Percentiles rank a stretch among this genome's conserved stretches.
phyloP scores from a whole-genome alignment of 2,329 filamentous ascomycete genomes.

The Bertia moriformis region DNA sequence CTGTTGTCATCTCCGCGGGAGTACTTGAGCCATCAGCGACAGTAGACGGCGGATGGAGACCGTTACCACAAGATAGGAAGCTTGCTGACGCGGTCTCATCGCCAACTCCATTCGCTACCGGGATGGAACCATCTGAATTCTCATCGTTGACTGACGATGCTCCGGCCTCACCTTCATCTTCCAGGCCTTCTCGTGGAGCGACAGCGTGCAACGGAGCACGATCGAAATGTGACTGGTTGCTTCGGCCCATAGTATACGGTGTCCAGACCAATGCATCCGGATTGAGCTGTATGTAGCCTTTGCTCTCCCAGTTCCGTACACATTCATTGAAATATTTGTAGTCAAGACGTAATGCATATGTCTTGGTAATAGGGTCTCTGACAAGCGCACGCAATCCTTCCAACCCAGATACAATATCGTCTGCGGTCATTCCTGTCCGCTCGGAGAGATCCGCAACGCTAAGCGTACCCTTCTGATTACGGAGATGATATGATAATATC shows the following conservation, averaged over 20 bases:
- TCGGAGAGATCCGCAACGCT: slow-evolving; percentile 40
- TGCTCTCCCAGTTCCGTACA: slow-evolving; percentile 75
- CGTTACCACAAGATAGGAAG: not conserved
- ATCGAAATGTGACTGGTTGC: slow-evolving; percentile 69
- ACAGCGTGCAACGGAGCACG: slow-evolving; percentile 42
- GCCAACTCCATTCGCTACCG: not conserved
- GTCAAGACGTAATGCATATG: slow-evolving; percentile 82
- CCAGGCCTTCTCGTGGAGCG: not conserved
- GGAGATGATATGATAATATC: slow-evolving; percentile 43
- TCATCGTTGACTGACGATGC: not conserved
- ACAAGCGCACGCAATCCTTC: slow-evolving; percentile 83
- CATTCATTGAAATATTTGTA: slow-evolving; percentile 74
- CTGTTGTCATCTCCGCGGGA: too few relatives aligned
- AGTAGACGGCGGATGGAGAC: not conserved
- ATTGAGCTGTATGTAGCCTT: slow-evolving; percentile 75
- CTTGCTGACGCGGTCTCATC: not conserved
- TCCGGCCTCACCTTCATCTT: not conserved
- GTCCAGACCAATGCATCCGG: slow-evolving; percentile 78
- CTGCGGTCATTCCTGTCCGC: slow-evolving; percentile 84
- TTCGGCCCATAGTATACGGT: slow-evolving; percentile 88
- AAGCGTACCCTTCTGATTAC: slow-evolving; percentile 11
- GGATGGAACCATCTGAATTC: not conserved
- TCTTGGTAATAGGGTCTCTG: slow-evolving; percentile 72
- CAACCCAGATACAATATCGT: slow-evolving; percentile 87
- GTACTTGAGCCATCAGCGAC: not conserved